Base-by-base conservation (phyloP, 305 asterid species). In the Coffea humblotiana region DNA sequence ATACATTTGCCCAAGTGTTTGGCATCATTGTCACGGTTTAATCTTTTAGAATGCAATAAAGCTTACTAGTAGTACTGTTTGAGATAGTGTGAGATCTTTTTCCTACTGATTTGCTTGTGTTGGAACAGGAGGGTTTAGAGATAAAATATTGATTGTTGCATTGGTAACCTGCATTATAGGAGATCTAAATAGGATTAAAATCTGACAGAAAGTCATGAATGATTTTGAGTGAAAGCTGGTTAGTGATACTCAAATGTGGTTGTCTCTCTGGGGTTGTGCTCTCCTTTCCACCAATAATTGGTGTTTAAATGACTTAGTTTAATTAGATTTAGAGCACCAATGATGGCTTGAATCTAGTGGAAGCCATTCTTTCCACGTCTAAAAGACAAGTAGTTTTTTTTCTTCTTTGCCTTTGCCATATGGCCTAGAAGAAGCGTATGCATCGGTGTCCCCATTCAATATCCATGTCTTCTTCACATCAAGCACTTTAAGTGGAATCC, bases 401-500 rank as follows among this genome's bases (percentile, higher is more conserved):
- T 11, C 45, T 71, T 56, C 52, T 14, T 64, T 77, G 83, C 86
- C 77, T 79, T 78, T 73, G 54, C 43, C 43, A 40, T 40, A 40
- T 40, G 43, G 43, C 74, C 71, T 72, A 78, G 83, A 69, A 27
- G 78, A 78, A 81, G 61, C 86, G 84, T 71, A 73, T 77, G 49
- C 21, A 65, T 63, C 71, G 84, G 85, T 84, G 89, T 86, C 90
- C 84, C 90, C 85, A 80, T 86, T 78, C 49, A 67, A 83, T 83
- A 83, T 86, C 83, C 78, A 72, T 85, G 91, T 86, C 89, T 82
- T 86, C 89, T 86, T 84, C 88, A 87, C 86, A 90, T 87, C 85
- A 87, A 88, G 85, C 89, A 85, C 87, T 87, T 87, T 80, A 87
- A 90, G 95, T 92, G 97, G 94, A 82, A 82, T 92, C 95, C 97